These are phyloP conservation scores for Acanthamoeba royreba DNA, from an alignment of 208 protist species.

Conservation along the genomic window DNA sequence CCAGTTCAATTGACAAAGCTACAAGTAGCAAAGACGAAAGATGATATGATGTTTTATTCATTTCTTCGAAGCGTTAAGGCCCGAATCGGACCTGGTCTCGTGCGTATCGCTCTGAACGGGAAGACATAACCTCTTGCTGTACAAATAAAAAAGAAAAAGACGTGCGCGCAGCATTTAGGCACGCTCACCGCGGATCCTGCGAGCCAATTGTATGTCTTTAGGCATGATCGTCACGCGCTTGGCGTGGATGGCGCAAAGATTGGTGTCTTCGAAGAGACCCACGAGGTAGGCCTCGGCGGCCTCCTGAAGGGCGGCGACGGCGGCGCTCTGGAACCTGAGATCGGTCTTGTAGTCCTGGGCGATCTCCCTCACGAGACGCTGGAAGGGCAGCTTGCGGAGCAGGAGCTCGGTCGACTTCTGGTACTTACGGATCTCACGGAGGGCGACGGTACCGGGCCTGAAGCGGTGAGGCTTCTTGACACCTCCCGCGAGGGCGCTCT, in stretches of 20 bases:
- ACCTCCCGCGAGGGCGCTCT: constrained; percentile 86
- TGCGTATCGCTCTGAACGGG: neutral
- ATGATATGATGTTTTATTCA: no score
- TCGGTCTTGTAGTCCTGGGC: constrained; percentile 91
- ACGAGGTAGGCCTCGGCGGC: constrained; percentile 86
- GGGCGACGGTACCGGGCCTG: constrained; percentile 97
- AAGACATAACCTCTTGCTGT: neutral
- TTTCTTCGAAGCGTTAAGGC: no score
- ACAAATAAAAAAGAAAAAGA: neutral
- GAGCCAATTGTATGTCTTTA: constrained; percentile 97
- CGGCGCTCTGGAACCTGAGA: constrained; percentile 89
- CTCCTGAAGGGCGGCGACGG: constrained; percentile 95
- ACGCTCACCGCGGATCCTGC: constrained; percentile 95
- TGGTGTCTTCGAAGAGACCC: constrained; percentile 84
- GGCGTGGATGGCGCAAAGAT: constrained; percentile 53
- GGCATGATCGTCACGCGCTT: constrained; percentile 98
- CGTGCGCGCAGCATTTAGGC: constrained; percentile 88
- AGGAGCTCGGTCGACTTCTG: constrained; percentile 98
- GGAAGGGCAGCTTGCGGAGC: constrained; percentile 98
- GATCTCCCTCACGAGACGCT: constrained; percentile 98
- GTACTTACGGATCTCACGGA: constrained; percentile 98
- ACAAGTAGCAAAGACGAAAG: no score
- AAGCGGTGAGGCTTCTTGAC: constrained; percentile 96
- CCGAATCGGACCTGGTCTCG: no score
- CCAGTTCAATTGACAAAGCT: no score